Evolutionary conservation across 225 moss, liverwort and hornwort species (phyloP).

Genomic region (Ulota crispa): DNA sequence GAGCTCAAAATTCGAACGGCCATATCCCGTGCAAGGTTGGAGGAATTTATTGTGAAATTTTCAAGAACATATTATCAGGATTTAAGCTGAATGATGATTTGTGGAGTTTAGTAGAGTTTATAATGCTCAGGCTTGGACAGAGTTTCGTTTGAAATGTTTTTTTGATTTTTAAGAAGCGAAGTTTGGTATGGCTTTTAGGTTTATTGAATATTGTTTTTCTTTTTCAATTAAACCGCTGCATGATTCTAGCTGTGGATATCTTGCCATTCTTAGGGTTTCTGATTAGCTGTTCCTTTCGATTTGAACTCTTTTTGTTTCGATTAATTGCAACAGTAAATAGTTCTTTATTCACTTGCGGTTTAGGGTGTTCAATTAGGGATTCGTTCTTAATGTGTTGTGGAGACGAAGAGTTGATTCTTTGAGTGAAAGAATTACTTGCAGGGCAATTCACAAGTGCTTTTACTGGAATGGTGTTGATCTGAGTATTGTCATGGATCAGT

Average conservation of each 20-base stretch:
- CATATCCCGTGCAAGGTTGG: not conserved
- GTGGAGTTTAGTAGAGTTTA: not conserved
- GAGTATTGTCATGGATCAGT: not conserved
- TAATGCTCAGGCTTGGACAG: conserved; percentile 2
- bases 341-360: not conserved
- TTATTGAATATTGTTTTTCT: not conserved
- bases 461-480: not conserved
- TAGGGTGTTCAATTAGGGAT: not conserved
- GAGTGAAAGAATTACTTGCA: not conserved
- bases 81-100: not conserved
- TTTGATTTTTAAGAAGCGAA: not conserved
- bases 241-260: not conserved
- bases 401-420: too few relatives aligned
- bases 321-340: not conserved
- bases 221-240: not conserved
- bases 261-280: not conserved
- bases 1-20: not conserved
- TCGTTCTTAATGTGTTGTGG: not conserved
- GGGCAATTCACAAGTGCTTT: not conserved
- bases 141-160: not conserved
- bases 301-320: conserved; percentile 1
- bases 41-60: not conserved
- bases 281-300: not conserved
- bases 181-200: not conserved
- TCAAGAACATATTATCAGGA: not conserved